Evolutionary conservation across 768 basidiomycete genomes (phyloP).

Genomic region (Auriscalpium vulgare): DNA sequence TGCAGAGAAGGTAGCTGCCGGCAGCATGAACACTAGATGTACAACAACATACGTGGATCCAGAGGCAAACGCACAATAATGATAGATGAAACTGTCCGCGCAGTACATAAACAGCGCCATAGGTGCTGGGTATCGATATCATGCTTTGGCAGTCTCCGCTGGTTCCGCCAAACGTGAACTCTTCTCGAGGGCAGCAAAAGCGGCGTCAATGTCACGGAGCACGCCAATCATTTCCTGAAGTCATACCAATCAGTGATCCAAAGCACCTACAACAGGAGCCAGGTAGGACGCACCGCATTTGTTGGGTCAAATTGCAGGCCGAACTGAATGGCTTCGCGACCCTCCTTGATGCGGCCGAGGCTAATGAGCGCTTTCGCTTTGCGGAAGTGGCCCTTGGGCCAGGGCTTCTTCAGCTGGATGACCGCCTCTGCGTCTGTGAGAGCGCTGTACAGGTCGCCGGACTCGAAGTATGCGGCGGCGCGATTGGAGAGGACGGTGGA

Average conservation of each 20-base stretch:
- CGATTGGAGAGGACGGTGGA: conserved; percentile 88
- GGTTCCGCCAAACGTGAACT: too few species aligned
- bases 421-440: conserved; percentile 89
- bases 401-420: conserved; percentile 72
- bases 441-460: conserved; percentile 67
- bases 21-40: too few species aligned
- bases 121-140: too few species aligned
- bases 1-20: too few species aligned
- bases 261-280: not conserved
- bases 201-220: conserved; percentile 10
- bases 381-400: conserved; percentile 96
- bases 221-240: conserved; percentile 13
- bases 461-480: conserved; percentile 76
- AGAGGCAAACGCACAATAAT: too few species aligned
- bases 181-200: not conserved
- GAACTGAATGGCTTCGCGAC: conserved; percentile 70
- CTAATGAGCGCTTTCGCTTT: conserved; percentile 84
- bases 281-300: conserved; percentile 36
- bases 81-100: too few species aligned
- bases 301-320: conserved; percentile 82
- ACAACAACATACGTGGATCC: too few species aligned
- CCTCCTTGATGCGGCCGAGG: conserved; percentile 61
- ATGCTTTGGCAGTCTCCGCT: too few species aligned
- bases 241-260: not conserved
- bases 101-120: too few species aligned